Conservation (phyloP, 176 grass and related monocot genomes). For the Tillandsia fasciculata region DNA sequence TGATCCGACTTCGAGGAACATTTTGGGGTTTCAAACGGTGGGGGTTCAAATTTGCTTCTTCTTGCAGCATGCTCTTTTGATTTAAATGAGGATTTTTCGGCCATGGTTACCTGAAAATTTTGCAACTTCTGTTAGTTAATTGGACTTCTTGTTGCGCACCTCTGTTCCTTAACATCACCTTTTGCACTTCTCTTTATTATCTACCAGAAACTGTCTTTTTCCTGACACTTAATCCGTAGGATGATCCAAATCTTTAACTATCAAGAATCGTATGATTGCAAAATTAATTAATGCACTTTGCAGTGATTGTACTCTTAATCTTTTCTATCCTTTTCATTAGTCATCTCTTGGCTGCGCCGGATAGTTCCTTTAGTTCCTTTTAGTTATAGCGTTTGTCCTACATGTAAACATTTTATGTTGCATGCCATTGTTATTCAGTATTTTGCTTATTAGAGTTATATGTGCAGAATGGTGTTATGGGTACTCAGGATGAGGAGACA, state of each 20-base stretch:
- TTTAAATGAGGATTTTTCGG: not conserved
- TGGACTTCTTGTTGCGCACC: not conserved
- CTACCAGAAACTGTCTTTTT: not conserved
- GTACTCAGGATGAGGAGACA: conserved; percentile 69
- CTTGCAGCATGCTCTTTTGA: not conserved
- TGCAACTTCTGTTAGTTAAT: not conserved
- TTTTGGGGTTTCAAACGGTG: conserved; percentile 43
- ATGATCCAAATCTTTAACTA: too few relatives aligned
- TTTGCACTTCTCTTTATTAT: not conserved
- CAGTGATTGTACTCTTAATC: not conserved
- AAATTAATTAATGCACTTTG: not conserved
- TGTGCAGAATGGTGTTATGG: conserved; percentile 57
- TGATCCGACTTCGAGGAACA: conserved; percentile 62
- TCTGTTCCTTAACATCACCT: not conserved
- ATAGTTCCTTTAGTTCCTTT: not conserved
- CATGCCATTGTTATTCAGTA: not conserved
- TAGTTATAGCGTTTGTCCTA: not conserved
- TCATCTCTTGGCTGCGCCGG: not conserved
- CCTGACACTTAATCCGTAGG: too few relatives aligned
- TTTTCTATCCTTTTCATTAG: not conserved
- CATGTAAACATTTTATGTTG: not conserved
- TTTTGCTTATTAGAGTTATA: conserved; percentile 13
- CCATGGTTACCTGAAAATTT: not conserved
- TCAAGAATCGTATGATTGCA: not conserved
- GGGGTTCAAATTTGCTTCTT: not conserved